Conservation (phyloP, 75 land plant genomes). For the Picea glauca region DNA sequence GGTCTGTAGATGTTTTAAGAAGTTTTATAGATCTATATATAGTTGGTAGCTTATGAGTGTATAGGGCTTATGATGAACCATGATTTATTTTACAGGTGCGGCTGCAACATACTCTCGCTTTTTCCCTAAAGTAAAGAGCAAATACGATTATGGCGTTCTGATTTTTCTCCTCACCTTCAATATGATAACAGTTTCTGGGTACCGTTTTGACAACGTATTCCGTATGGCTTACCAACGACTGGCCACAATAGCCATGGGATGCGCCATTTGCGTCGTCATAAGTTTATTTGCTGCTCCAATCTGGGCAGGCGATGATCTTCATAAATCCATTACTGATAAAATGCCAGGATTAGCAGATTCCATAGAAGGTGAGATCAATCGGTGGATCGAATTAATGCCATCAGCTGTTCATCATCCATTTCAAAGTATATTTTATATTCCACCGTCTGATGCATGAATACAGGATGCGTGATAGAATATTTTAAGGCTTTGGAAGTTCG, state of each 20-base stretch:
- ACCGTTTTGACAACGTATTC: constrained; percentile 23
- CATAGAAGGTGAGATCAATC: constrained; percentile 22
- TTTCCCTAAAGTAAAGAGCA: constrained; percentile 39
- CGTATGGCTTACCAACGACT: constrained; percentile 28
- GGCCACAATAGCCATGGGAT: constrained; percentile 37
- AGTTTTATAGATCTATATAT: too few relatives aligned
- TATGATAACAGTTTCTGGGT: constrained; percentile 40
- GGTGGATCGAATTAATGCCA: too few relatives aligned
- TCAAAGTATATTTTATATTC: too few relatives aligned
- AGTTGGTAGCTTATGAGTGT: too few relatives aligned
- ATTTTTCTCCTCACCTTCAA: constrained; percentile 62
- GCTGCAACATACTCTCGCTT: constrained; percentile 29
- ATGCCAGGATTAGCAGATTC: constrained; percentile 28
- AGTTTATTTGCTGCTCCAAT: constrained; percentile 42
- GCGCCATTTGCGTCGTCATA: constrained; percentile 26
- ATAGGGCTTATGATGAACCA: too few relatives aligned
- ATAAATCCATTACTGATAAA: constrained; percentile 26
- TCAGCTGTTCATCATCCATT: too few relatives aligned
- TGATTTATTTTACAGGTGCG: background rate
- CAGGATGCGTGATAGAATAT: constrained; percentile 31
- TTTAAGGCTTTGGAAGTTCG: background rate
- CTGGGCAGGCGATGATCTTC: constrained; percentile 71
- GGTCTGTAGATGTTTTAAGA: constrained; percentile 6
- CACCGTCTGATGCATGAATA: background rate
- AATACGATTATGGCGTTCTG: constrained; percentile 49